Evolutionary conservation across 192 early-diverging fungal genomes (phyloP).

Genomic region (Linnemannia exigua): DNA sequence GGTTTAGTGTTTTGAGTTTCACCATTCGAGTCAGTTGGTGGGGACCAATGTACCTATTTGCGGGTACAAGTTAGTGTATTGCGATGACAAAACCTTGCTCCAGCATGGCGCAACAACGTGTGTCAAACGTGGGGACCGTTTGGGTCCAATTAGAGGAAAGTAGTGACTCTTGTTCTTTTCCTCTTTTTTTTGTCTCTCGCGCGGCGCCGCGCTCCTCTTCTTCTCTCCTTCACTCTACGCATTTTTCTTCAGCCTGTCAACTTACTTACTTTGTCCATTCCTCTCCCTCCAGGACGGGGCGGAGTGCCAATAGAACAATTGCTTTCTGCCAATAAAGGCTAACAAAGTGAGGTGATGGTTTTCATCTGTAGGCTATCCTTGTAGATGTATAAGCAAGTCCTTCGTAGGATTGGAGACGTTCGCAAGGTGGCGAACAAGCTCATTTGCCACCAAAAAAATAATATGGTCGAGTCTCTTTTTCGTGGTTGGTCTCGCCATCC

Average conservation of each 20-base stretch:
- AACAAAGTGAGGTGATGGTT: too few relatives aligned
- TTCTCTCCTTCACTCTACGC: background rate
- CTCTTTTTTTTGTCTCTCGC: too few relatives aligned
- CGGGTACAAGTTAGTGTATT: background rate
- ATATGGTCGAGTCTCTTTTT: background rate
- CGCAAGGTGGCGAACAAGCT: background rate
- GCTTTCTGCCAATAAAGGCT: background rate
- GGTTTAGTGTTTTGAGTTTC: background rate
- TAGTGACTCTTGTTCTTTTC: background rate
- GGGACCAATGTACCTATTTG: background rate
- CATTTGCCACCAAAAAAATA: background rate
- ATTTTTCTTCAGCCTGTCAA: background rate
- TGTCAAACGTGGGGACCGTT: background rate
- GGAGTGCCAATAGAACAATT: background rate
- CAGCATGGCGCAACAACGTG: slow-evolving; percentile 8
- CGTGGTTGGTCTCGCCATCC: background rate
- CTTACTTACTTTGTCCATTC: background rate
- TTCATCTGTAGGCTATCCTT: too few relatives aligned
- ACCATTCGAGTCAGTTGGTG: background rate
- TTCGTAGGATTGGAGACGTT: too few relatives aligned
- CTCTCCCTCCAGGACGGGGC: background rate
- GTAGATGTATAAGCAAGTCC: too few relatives aligned
- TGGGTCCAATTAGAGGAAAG: background rate
- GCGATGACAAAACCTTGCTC: slow-evolving; percentile 7
- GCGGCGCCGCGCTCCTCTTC: too few relatives aligned